Conservation (phyloP, 495 filamentous ascomycete genomes). For the Talaromyces adpressus region DNA sequence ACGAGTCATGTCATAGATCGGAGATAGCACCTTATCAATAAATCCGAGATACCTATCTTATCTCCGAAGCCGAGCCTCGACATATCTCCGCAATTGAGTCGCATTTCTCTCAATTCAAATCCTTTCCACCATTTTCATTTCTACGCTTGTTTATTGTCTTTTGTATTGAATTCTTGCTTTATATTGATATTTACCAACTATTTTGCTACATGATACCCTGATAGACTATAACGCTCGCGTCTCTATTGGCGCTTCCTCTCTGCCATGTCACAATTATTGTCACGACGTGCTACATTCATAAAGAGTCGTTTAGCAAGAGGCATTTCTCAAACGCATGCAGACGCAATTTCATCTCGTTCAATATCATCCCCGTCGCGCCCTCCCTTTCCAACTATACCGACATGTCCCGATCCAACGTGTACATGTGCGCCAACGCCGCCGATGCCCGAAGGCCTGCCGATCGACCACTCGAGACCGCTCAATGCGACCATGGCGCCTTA, state of each 20-base stretch:
- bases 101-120: background rate
- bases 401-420: constrained; percentile 68
- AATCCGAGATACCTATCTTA: background rate
- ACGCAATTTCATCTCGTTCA: background rate
- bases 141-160: background rate
- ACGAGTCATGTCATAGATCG: too few species aligned
- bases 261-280: background rate
- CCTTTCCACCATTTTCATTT: background rate
- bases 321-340: background rate
- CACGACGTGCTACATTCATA: background rate
- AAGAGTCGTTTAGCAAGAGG: background rate
- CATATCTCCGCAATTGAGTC: background rate
- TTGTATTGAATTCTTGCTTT: background rate
- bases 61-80: background rate
- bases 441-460: constrained; percentile 62
- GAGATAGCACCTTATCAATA: too few species aligned
- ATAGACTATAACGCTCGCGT: background rate
- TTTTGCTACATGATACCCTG: background rate
- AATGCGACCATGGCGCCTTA: constrained; percentile 74
- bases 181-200: background rate
- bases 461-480: constrained; percentile 63
- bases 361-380: background rate
- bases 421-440: constrained; percentile 54
- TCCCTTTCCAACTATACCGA: constrained; percentile 43
- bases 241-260: background rate